Evolutionary conservation across 257 asterid species (phyloP).

Genomic region (Catharanthus roseus): DNA sequence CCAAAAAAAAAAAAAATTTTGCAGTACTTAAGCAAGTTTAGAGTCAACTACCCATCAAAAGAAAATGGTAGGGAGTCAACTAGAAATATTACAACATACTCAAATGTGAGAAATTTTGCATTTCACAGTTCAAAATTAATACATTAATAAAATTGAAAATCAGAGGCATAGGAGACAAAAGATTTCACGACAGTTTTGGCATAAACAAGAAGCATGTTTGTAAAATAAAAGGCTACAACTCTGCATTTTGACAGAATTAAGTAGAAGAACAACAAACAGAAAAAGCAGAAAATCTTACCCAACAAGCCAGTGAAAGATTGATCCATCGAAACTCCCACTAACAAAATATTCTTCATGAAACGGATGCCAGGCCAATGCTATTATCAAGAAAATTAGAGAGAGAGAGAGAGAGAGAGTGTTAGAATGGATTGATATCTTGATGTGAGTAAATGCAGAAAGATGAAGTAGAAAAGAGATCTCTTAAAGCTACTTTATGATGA

Average conservation of each 20-base stretch:
- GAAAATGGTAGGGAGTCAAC: too few relatives aligned
- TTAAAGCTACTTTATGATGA: background rate
- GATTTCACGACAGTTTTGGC: background rate
- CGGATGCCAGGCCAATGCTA: slow-evolving; percentile 99
- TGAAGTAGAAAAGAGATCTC: background rate
- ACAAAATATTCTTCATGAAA: slow-evolving; percentile 97
- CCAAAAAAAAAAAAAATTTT: background rate
- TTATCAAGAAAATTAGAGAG: slow-evolving; percentile 17
- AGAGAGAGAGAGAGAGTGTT: slow-evolving; percentile 9
- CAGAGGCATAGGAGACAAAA: slow-evolving; percentile 4
- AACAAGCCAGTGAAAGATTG: slow-evolving; percentile 96
- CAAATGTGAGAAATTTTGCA: background rate
- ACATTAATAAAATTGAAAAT: background rate
- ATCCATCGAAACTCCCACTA: slow-evolving; percentile 97
- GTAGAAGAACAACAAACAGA: background rate
- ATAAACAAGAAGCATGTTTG: background rate
- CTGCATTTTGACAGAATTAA: background rate
- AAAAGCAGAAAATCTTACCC: slow-evolving; percentile 51
- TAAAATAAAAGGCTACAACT: background rate
- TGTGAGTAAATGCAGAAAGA: background rate
- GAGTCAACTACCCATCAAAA: too few relatives aligned
- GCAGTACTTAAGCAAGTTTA: background rate
- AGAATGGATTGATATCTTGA: background rate
- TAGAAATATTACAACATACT: too few relatives aligned
- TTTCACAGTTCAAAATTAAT: background rate